A percentile compares a stretch with the other conserved stretches of the same genome.
phyloP scores from a whole-genome alignment of 176 grass and related monocot species.

The Carex scoparia region DNA sequence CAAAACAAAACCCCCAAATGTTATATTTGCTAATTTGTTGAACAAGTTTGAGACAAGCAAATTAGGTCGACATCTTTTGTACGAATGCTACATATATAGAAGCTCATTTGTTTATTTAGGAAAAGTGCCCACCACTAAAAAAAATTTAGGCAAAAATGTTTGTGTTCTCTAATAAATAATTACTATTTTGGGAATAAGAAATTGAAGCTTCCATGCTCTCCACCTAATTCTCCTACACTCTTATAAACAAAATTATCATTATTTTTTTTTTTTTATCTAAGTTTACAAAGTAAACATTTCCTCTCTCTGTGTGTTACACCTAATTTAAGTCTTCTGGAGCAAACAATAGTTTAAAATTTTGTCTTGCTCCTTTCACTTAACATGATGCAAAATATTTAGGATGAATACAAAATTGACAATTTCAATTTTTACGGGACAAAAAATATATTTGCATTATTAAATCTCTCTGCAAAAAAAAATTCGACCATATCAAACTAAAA shows the following conservation, averaged over 20 bases:
- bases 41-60: neutral
- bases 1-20: too few relatives aligned
- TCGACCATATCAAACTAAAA: neutral
- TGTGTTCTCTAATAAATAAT: neutral
- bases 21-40: neutral
- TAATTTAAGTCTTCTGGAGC: neutral
- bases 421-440: neutral
- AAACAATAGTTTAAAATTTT: neutral
- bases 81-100: neutral
- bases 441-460: neutral
- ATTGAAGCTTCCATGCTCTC: neutral
- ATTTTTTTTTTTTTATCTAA: neutral
- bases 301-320: neutral
- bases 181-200: neutral
- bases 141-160: neutral
- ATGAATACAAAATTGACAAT: neutral
- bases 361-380: neutral
- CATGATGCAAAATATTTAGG: neutral
- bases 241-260: conserved; percentile 1
- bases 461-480: neutral
- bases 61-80: neutral
- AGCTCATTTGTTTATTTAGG: neutral
- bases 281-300: neutral
- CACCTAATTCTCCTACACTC: neutral
- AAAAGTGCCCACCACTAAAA: neutral